A percentile compares a stretch with the other conserved stretches of the same genome.
Evolutionary conservation across 805 yeast species (phyloP).

Genomic region (Ogataea angusta): DNA sequence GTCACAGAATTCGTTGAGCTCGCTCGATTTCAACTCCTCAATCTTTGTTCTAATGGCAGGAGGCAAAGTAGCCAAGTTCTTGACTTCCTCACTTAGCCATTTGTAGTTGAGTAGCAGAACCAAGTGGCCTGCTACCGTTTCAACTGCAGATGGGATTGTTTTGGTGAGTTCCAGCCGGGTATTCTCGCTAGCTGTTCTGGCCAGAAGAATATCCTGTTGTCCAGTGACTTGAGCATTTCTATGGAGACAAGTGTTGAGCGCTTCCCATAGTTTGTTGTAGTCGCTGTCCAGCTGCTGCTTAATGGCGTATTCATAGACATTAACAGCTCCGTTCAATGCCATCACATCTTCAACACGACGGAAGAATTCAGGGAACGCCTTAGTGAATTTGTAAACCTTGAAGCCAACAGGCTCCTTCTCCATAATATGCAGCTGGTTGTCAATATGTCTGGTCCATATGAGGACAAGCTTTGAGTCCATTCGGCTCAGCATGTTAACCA

Average conservation of each 20-base stretch:
- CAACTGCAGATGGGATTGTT: conserved; percentile 1
- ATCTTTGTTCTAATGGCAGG: conserved; percentile 25
- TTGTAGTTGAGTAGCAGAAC: conserved; percentile 52
- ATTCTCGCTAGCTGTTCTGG: conserved; percentile 8
- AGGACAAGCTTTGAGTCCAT: conserved; percentile 47
- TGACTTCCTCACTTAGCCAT: conserved; percentile 44
- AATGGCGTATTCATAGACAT: conserved; percentile 15
- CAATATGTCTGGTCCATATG: conserved; percentile 59
- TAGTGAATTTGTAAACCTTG: conserved; percentile 41
- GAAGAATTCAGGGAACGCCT: conserved; percentile 46
- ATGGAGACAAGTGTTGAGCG: conserved; percentile 15
- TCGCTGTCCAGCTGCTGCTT: conserved; percentile 18
- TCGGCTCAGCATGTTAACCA: conserved; percentile 47
- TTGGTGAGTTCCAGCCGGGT: conserved; percentile 3
- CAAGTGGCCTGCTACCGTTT: conserved; percentile 25
- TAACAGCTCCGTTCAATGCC: conserved; percentile 12
- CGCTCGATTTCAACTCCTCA: conserved; percentile 31
- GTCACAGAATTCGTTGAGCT: conserved; percentile 43
- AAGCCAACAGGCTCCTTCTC: conserved; percentile 23
- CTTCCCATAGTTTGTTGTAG: conserved; percentile 24
- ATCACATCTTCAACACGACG: conserved; percentile 36
- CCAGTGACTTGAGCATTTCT: conserved; percentile 12
- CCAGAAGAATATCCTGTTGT: conserved; percentile 3
- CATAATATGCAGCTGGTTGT: conserved; percentile 47
- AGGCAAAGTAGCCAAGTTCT: conserved; percentile 26